These are phyloP conservation scores for Pleomassaria siparia DNA, from an alignment of 2,329 filamentous ascomycete species.

Conservation along the genomic window DNA sequence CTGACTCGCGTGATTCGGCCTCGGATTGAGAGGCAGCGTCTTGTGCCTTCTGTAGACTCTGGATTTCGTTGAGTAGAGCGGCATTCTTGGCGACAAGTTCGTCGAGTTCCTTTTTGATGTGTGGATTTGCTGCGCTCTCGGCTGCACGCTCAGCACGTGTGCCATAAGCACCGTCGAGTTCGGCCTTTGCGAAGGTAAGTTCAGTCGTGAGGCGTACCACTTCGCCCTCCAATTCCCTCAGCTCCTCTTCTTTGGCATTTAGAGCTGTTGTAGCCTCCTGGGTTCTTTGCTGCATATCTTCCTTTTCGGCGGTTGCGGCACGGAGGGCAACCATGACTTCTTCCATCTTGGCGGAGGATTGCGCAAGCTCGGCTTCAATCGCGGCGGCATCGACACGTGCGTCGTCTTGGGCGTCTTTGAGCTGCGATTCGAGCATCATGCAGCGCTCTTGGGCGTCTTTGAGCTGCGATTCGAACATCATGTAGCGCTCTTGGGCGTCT, in stretches of 20 bases:
- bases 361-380: constrained; percentile 39
- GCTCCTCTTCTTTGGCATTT: constrained; percentile 38
- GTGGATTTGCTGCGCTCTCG: constrained; percentile 60
- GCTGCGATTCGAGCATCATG: constrained; percentile 34
- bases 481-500: constrained; percentile 38
- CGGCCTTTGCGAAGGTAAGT: constrained; percentile 85
- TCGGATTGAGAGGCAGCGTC: constrained; percentile 40
- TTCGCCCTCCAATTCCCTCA: constrained; percentile 58
- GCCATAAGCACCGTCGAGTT: constrained; percentile 94
- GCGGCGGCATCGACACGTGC: constrained; percentile 37
- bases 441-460: constrained; percentile 39
- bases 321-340: constrained; percentile 27
- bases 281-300: constrained; percentile 34
- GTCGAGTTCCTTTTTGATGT: constrained; percentile 62
- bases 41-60: constrained; percentile 44
- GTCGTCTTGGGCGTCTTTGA: constrained; percentile 39
- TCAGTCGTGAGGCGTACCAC: constrained; percentile 70
- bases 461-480: constrained; percentile 37
- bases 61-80: constrained; percentile 46
- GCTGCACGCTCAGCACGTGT: constrained; percentile 68
- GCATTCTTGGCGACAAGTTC: constrained; percentile 51
- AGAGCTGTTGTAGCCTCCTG: constrained; percentile 30
- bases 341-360: constrained; percentile 36
- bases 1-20: constrained; percentile 39
- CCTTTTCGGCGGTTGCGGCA: constrained; percentile 30